Evolutionary conservation across 164 flowering plant genomes (phyloP).

Genomic region (Liquidambar formosana): DNA sequence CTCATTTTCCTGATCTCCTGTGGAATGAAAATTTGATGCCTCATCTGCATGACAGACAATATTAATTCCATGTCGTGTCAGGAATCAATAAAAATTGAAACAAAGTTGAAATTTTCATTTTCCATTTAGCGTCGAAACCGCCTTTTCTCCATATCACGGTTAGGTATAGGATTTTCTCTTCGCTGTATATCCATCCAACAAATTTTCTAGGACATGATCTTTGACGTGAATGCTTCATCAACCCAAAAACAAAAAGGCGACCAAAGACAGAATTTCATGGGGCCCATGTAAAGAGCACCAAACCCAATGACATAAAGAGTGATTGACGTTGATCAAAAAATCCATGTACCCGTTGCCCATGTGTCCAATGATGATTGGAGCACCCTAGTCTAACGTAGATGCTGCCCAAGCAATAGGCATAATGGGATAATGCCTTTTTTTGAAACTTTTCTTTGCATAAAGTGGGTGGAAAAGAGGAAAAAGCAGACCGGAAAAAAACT

Average conservation of each 20-base stretch:
- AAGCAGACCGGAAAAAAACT: background rate
- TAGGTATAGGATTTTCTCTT: too few relatives aligned
- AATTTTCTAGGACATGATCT: background rate
- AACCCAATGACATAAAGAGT: background rate
- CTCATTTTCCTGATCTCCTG: background rate
- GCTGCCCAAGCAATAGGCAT: background rate
- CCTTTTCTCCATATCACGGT: too few relatives aligned
- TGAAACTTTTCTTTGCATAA: background rate
- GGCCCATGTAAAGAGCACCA: background rate
- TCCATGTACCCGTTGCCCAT: background rate
- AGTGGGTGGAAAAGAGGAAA: constrained; percentile 1
- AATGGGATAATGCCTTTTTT: background rate
- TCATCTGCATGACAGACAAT: too few relatives aligned
- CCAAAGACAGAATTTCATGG: background rate
- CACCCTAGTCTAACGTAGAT: background rate
- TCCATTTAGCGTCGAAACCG: too few relatives aligned
- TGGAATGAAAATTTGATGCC: background rate
- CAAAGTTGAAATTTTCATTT: too few relatives aligned
- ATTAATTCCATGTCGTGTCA: too few relatives aligned
- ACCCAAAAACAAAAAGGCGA: background rate
- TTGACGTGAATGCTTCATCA: background rate
- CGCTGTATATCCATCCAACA: background rate
- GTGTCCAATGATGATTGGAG: background rate
- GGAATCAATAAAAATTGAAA: too few relatives aligned
- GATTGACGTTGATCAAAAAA: background rate